These are phyloP conservation scores for Pelargonium citronellum DNA, from an alignment of 441 rosid species.

Conservation along the genomic window DNA sequence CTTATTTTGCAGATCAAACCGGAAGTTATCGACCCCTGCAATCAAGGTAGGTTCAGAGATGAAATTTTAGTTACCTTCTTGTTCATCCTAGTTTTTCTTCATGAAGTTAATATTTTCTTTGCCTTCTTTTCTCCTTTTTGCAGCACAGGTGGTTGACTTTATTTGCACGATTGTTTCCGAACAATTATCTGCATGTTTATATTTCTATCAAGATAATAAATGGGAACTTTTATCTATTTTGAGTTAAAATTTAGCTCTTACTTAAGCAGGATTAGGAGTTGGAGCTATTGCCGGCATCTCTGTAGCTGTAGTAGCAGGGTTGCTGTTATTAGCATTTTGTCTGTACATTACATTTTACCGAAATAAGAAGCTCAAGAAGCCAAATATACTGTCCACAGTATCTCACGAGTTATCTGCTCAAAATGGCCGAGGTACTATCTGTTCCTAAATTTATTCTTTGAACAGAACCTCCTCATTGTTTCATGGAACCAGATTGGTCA, in stretches of 20 bases:
- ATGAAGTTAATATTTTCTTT: conserved; percentile 13
- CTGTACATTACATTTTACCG: conserved; percentile 33
- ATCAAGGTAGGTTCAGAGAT: conserved; percentile 25
- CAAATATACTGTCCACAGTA: conserved; percentile 21
- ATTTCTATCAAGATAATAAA: conserved; percentile 13
- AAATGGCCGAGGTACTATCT: conserved; percentile 32
- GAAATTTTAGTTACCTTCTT: not conserved
- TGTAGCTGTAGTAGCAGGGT: conserved; percentile 31
- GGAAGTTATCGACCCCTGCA: conserved; percentile 24
- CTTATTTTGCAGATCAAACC: conserved; percentile 30
- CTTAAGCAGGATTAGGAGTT: conserved; percentile 40
- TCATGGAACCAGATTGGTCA: not conserved
- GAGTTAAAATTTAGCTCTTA: conserved; percentile 25
- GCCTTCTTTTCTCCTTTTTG: conserved; percentile 34
- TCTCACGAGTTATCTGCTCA: conserved; percentile 30
- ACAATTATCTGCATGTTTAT: conserved; percentile 23
- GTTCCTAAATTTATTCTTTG: not conserved
- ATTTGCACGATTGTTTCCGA: conserved; percentile 23
- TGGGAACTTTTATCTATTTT: conserved; percentile 19
- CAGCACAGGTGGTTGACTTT: conserved; percentile 67
- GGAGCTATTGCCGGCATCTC: conserved; percentile 50
- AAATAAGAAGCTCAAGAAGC: conserved; percentile 34
- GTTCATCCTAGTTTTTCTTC: conserved; percentile 7
- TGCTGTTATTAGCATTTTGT: conserved; percentile 29
- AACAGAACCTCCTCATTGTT: not conserved